Base-by-base conservation (phyloP, 768 basidiomycete species). In the Tephrocybe sp. region DNA sequence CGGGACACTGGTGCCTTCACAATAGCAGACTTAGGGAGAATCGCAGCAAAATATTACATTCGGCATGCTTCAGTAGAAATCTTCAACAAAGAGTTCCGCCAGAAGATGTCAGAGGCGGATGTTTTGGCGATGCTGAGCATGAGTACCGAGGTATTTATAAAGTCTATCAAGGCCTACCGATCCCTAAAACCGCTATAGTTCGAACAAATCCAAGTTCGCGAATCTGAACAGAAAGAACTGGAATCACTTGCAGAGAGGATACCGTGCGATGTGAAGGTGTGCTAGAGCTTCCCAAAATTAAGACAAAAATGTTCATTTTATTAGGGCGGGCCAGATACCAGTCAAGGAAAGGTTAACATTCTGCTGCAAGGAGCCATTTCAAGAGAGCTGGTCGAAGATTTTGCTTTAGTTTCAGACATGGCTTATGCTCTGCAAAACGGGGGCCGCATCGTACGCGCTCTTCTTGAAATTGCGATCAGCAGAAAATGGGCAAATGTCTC, bases 31-130 rank as follows among this genome's bases (percentile, higher is more conserved):
- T 69, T 96, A 2, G 97, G 97, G n/a, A 76, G 93, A 56, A 95
- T 98, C 60, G 94, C 97, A 0, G 92, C 96, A 4, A 95, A 89
- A 68, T 99, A 97, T 68, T 99, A 98, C 68, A 89, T 99, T 62
- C 82, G 88, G 16, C 72, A 92, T 65, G 71, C 80, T 39, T 93
- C 91, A 4, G 85, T 98, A 32, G 91, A 92, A 65, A 80, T 89
- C 5, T 98, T 96, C 75, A 90, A 88, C 67, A 68, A 78, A 54
- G 68, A 79, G 52, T 91, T 98, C 68, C 76, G 82, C 44, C 78
- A 83, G 1, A 81, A 72, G 50, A 97, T 98, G 95, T 80, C 87
- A 1, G 96, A 98, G 68, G 97, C 95, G 2, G 94, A 98, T 67
- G 81, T 92, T 26, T 76, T 99, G 51, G 78, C 68, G 2, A 84